These are phyloP conservation scores for Amanita pseudoporphyria DNA, from an alignment of 768 basidiomycete genomes.

Conservation along the genomic window DNA sequence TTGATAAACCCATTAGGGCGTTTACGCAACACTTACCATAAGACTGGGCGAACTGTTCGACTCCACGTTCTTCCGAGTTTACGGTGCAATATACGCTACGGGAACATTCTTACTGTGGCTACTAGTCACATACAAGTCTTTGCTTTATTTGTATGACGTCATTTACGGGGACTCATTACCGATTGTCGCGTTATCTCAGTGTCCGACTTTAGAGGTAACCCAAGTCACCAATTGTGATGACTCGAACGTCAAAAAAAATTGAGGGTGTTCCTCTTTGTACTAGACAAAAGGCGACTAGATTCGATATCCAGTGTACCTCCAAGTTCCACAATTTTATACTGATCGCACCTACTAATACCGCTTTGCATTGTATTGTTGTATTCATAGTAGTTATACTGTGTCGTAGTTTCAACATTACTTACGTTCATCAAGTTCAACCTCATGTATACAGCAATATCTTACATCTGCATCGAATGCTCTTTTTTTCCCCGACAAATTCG, in stretches of 20 bases:
- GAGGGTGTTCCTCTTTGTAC: too few species aligned
- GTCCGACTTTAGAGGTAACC: neutral
- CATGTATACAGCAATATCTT: neutral
- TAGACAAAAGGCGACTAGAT: too few species aligned
- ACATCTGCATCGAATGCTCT: too few species aligned
- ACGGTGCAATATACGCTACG: slow-evolving; percentile 45
- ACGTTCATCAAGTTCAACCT: neutral
- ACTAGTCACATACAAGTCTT: slow-evolving; percentile 34
- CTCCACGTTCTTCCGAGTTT: slow-evolving; percentile 44
- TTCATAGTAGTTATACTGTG: neutral
- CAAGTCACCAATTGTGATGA: neutral
- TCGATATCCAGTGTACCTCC: neutral
- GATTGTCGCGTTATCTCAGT: neutral
- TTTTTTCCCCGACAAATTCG: too few species aligned
- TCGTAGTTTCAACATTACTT: neutral
- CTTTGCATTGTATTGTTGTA: neutral
- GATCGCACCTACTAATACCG: neutral
- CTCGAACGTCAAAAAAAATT: neutral
- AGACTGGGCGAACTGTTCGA: slow-evolving; percentile 38
- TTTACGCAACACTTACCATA: slow-evolving; percentile 58
- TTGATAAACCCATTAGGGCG: slow-evolving; percentile 29
- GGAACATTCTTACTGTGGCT: slow-evolving; percentile 45
- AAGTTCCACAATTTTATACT: neutral
- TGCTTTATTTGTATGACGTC: slow-evolving; percentile 11
- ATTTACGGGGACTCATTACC: neutral